Conservation (phyloP, 768 basidiomycete species). For the Leucosporidium creatinivorum region DNA sequence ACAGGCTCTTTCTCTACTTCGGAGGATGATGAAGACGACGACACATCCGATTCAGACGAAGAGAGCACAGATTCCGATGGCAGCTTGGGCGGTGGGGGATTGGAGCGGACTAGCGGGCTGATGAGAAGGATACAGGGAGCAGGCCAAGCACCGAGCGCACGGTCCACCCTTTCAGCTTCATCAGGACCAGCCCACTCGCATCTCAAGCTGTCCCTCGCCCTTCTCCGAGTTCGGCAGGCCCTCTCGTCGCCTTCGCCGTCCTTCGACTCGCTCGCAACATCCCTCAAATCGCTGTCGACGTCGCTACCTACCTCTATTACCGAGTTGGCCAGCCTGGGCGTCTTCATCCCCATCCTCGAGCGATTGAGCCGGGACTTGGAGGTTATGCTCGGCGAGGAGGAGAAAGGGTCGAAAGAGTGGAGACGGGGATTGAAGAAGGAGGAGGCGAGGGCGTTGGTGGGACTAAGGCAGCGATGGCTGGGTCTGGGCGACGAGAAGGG, state of each 20-base stretch:
- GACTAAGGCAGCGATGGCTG: conserved; percentile 16
- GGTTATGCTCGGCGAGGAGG: not conserved
- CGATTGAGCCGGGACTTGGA: not conserved
- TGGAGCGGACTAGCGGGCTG: not conserved
- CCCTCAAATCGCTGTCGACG: conserved; percentile 3
- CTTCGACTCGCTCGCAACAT: conserved; percentile 1
- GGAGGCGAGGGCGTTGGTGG: conserved; percentile 20
- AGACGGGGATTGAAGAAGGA: conserved; percentile 2
- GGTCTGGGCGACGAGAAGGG: not conserved
- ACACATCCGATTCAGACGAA: too few relatives aligned
- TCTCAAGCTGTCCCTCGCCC: conserved; percentile 22
- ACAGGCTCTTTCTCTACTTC: too few relatives aligned
- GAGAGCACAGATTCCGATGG: not conserved
- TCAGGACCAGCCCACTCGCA: not conserved
- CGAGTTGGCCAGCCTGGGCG: not conserved
- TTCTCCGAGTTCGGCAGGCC: conserved; percentile 10
- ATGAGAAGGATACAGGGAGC: too few relatives aligned
- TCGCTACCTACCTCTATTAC: not conserved
- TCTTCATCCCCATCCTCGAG: conserved; percentile 13
- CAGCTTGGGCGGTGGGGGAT: not conserved
- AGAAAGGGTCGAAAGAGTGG: not conserved
- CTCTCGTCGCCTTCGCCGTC: not conserved
- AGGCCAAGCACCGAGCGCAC: not conserved
- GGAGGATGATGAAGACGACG: too few relatives aligned
- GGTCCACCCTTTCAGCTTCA: not conserved